phyloP scores from a whole-genome alignment of 345 rosid genomes.

The Ceriops tagal region DNA sequence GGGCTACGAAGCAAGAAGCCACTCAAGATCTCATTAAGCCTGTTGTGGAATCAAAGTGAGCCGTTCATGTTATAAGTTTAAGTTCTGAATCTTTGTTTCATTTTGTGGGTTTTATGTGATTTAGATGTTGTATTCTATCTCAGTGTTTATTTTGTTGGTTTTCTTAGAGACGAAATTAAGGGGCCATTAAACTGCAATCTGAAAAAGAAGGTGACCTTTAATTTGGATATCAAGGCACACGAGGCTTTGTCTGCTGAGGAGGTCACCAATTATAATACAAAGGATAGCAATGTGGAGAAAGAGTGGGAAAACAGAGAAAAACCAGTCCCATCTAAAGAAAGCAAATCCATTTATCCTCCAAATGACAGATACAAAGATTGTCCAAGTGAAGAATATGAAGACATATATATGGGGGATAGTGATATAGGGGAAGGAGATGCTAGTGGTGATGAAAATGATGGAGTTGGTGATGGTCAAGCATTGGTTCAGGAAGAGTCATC shows the following conservation, averaged over 20 bases:
- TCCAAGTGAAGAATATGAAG: slow-evolving; percentile 9
- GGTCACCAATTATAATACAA: neutral
- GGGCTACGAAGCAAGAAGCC: slow-evolving; percentile 4
- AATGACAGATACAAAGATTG: slow-evolving; percentile 4
- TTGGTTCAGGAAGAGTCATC: slow-evolving; percentile 47
- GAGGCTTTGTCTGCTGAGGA: slow-evolving; percentile 5
- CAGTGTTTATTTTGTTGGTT: neutral
- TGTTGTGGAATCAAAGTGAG: slow-evolving; percentile 10
- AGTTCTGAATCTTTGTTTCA: neutral
- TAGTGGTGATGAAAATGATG: neutral
- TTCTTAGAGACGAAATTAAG: slow-evolving; percentile 12
- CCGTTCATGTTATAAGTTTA: neutral
- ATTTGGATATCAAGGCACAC: neutral
- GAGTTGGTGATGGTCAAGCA: neutral
- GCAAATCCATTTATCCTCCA: slow-evolving; percentile 6
- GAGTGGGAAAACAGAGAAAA: slow-evolving; percentile 6
- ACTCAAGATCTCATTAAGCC: slow-evolving; percentile 15
- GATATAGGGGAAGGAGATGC: slow-evolving; percentile 7
- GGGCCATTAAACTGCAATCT: slow-evolving; percentile 11
- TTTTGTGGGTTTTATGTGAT: neutral
- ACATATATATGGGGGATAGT: neutral
- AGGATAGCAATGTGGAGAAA: neutral
- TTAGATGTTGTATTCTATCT: neutral
- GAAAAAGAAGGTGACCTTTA: slow-evolving; percentile 16
- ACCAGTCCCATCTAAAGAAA: neutral